A percentile compares a stretch with the other conserved stretches of the same genome.
Conservation (phyloP, 768 basidiomycete species). For the Amanita subjunquillea region DNA sequence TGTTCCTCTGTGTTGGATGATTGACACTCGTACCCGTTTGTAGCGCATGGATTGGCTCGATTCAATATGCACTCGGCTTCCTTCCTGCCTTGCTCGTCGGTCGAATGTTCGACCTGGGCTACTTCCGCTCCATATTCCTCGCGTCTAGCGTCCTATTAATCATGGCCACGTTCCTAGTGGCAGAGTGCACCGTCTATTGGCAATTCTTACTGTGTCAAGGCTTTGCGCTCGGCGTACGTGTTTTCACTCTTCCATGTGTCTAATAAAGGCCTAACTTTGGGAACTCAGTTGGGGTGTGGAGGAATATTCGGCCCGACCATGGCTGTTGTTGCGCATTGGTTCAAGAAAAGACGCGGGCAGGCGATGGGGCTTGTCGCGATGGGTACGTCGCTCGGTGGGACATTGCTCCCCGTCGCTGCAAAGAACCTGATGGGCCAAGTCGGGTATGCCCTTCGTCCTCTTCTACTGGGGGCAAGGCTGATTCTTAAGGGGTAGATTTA, state of each 20-base stretch:
- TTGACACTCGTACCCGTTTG: neutral
- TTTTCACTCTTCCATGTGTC: slow-evolving; percentile 48
- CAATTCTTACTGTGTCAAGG: too few relatives aligned
- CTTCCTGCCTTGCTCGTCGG: slow-evolving; percentile 55
- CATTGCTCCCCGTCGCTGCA: slow-evolving; percentile 51
- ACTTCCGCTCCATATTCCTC: too few relatives aligned
- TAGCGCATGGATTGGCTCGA: slow-evolving; percentile 76
- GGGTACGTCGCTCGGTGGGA: slow-evolving; percentile 63
- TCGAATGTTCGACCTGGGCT: slow-evolving; percentile 57
- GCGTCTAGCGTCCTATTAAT: too few relatives aligned
- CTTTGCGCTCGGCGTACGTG: too few relatives aligned
- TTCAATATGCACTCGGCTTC: slow-evolving; percentile 61
- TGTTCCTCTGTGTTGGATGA: neutral
- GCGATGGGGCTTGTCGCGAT: slow-evolving; percentile 60
- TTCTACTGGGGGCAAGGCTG: neutral
- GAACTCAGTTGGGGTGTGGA: slow-evolving; percentile 54
- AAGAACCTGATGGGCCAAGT: slow-evolving; percentile 40
- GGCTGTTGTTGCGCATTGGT: slow-evolving; percentile 64
- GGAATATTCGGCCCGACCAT: slow-evolving; percentile 53
- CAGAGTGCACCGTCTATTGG: too few relatives aligned
- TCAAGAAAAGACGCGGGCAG: slow-evolving; percentile 44
- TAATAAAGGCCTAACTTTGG: slow-evolving; percentile 54
- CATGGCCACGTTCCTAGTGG: too few relatives aligned
- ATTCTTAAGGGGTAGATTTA: slow-evolving; percentile 37
- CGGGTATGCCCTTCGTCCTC: slow-evolving; percentile 18